A percentile compares a stretch with the other conserved stretches of the same genome.
Conservation (phyloP, 257 asterid species). For the Nicotiana obtusifolia region DNA sequence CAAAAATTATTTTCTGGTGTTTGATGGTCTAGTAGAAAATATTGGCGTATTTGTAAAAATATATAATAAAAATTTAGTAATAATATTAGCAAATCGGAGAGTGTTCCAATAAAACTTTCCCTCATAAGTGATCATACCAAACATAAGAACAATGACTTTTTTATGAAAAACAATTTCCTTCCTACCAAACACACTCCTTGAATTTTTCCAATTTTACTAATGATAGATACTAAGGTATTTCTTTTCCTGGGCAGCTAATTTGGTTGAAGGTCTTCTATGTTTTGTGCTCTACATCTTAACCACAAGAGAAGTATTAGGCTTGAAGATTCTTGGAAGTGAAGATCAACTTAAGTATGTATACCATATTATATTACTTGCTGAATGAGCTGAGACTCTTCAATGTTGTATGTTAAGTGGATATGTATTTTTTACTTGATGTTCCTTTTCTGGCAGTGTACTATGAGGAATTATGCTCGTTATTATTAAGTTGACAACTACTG, state of each 20-base stretch:
- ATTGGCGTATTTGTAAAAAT: too few relatives aligned
- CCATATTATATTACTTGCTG: slow-evolving; percentile 8
- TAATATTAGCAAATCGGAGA: too few relatives aligned
- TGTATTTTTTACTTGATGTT: slow-evolving; percentile 4
- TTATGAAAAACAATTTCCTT: too few relatives aligned
- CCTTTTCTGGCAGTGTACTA: neutral
- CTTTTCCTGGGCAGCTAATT: neutral
- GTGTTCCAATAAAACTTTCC: too few relatives aligned
- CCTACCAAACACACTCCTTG: too few relatives aligned
- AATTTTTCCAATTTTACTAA: too few relatives aligned
- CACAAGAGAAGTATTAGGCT: neutral
- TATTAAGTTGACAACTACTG: neutral
- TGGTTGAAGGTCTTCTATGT: slow-evolving; percentile 3
- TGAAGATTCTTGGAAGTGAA: neutral
- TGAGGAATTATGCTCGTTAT: neutral
- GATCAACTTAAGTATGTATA: neutral
- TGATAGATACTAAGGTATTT: neutral
- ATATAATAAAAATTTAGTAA: too few relatives aligned
- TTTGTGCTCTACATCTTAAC: neutral
- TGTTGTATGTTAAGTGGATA: slow-evolving; percentile 1
- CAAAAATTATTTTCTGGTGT: too few relatives aligned
- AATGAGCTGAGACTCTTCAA: slow-evolving; percentile 3
- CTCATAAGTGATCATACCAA: too few relatives aligned
- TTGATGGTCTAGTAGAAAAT: too few relatives aligned
- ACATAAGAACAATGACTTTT: too few relatives aligned